Evolutionary conservation across 305 asterid species (phyloP), one percentile per base, ranked within the genome.

Genomic region (Rubia occidens): DNA sequence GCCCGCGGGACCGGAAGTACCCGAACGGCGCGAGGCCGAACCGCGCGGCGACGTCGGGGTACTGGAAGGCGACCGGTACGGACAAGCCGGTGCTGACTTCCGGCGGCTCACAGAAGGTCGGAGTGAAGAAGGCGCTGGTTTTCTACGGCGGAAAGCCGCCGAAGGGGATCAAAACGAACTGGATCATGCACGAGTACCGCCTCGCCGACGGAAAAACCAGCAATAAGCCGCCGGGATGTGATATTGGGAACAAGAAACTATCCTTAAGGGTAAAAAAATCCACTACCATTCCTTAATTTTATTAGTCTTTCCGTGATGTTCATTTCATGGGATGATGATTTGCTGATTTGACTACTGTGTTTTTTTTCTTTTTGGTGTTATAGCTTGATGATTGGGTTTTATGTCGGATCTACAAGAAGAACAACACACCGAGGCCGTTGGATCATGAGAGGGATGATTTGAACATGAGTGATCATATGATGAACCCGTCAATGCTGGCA

Each of bases 361-460:
- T 21, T 56, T 20, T 21, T 0, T 20, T 11, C 8, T 11, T 2
- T 18, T 8, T 18, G 5, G 18, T 56, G 32, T 2, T 49, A 5
- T 81, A 91, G 97, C 87, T 91, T 2, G 97, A 91, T 75, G 96
- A 91, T 71, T 91, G 97, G 96, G 97, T 91, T n/a, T 71, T 91
- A 24, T 91, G 97, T 35, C 93, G 97, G 72, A 89, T 91, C 58
- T 91, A 91, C 85, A 89, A 86, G 81, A 91, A 91, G 86, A 84
- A 74, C 75, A 86, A 81, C 73, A 76, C 87, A 0, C 89, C 84
- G 17, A 81, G 91, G 70, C 85, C 89, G 3, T 32, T 82, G 72
- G 96, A 87, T 55, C 89, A 77, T 17, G 95, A 87, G 1, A 78
- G 83, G 42, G 88, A 82, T 32, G 95, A 85, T 32, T 42, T 77